Conservation (phyloP, 1,139 yeast genomes). For the Scheffersomyces quercinus region DNA sequence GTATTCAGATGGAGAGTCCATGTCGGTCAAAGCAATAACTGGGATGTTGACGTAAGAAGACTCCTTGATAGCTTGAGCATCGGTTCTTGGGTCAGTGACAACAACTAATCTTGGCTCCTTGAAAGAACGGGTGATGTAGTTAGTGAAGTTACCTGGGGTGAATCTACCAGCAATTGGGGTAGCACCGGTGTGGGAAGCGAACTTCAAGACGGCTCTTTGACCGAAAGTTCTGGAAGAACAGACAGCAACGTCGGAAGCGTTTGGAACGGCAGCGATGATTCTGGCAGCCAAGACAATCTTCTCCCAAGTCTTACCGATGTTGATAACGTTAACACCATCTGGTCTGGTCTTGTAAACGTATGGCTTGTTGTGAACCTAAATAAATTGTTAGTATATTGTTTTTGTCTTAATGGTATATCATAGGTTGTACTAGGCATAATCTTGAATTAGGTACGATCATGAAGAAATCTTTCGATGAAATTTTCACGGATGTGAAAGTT, state of each 20-base stretch:
- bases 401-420: too few species aligned
- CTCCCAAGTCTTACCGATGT: conserved; percentile 99
- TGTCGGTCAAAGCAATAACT: conserved; percentile 97
- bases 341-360: conserved; percentile 99
- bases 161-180: conserved; percentile 99
- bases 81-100: conserved; percentile 99
- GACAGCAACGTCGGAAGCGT: conserved; percentile 97
- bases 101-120: conserved; percentile 99
- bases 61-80: conserved; percentile 99
- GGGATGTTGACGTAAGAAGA: conserved; percentile 99
- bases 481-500: not conserved
- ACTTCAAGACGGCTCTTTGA: conserved; percentile 99
- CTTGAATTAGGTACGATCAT: too few species aligned
- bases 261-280: conserved; percentile 99
- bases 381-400: conserved; percentile 36
- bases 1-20: conserved; percentile 98
- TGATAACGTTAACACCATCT: conserved; percentile 98
- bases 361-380: conserved; percentile 96
- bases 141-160: conserved; percentile 99
- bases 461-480: not conserved
- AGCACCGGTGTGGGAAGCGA: conserved; percentile 99
- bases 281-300: conserved; percentile 99
- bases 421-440: too few species aligned
- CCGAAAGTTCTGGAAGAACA: conserved; percentile 99
- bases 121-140: conserved; percentile 99